Base-by-base conservation (phyloP, 352 stramenopile genomes). In the Peronospora farinosa region DNA sequence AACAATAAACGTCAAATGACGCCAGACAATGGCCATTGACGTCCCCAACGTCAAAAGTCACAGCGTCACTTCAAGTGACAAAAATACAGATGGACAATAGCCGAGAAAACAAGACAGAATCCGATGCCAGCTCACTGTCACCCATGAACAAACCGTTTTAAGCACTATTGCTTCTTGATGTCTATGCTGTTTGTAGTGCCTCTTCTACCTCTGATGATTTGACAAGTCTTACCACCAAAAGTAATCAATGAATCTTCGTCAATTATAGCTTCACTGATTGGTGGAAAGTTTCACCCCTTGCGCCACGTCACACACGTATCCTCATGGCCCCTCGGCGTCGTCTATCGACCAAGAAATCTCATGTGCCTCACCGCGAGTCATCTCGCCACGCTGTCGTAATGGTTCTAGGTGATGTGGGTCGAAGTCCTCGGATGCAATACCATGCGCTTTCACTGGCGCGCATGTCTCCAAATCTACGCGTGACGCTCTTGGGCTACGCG, bases 371-470 rank as follows among this genome's bases (percentile, higher is more conserved):
- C 11, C 32, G 47, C 36, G 40, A 47, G 0, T 36, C 36, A 4
- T 25, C 37, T 32, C 77, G 74, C 33, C 85, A 96, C 50, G 80
- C 78, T n/a, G 70, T 95, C 8, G 88, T 98, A 37, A 73, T 98
- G 66, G 93, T 98, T 30, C 72, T 98, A 15, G 93, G 93, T 15
- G 93, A 98, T 61, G 72, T 99, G 1, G 96, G 96, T 5, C 82
- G 96, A 58, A 98, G 91, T 53, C 97, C 97, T 40, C 87, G 97
- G 15, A 99, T 99, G 97, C 96, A 99, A 70, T 99, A 99, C 69
- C 97, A 99, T 67, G 88, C 93, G 31, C 55, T 97, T 28, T 98
- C 95, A 13, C 69, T 99, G 9, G 81, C 97, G 15, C 67, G 88
- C 11, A 64, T 85, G 57, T 68, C 70, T 19, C 60, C 76, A 25